These are phyloP conservation scores for Neocucurbitaria cava DNA, from an alignment of 2,329 filamentous ascomycete species.

Conservation along the genomic window DNA sequence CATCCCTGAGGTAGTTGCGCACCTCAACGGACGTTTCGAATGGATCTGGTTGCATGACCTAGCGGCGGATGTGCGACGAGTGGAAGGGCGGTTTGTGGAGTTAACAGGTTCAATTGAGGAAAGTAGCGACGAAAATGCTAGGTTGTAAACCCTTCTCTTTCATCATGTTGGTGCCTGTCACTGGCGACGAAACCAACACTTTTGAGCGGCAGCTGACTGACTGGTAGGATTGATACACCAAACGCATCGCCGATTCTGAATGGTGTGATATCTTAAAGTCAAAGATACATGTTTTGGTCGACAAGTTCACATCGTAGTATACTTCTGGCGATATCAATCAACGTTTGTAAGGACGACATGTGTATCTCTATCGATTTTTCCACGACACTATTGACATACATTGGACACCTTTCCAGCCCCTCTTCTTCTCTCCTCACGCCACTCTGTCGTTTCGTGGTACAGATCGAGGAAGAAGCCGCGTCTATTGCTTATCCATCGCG, in stretches of 20 bases:
- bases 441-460: too few relatives aligned
- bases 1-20: slow-evolving; percentile 17
- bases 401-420: too few relatives aligned
- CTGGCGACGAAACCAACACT: not conserved
- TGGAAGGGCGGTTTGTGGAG: not conserved
- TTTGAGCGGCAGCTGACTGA: not conserved
- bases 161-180: not conserved
- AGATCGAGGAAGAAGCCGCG: too few relatives aligned
- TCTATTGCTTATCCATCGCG: too few relatives aligned
- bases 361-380: too few relatives aligned
- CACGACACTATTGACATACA: too few relatives aligned
- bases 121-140: not conserved
- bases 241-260: not conserved
- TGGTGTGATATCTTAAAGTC: not conserved
- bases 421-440: too few relatives aligned
- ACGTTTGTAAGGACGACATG: too few relatives aligned
- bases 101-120: not conserved
- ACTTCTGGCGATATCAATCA: too few relatives aligned
- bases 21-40: slow-evolving; percentile 21
- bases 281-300: not conserved
- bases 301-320: too few relatives aligned
- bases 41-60: slow-evolving; percentile 34
- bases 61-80: slow-evolving; percentile 13
- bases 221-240: not conserved
- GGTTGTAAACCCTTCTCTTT: not conserved